Evolutionary conservation across 805 yeast genomes (phyloP).

Genomic region (Candida silvatica): DNA sequence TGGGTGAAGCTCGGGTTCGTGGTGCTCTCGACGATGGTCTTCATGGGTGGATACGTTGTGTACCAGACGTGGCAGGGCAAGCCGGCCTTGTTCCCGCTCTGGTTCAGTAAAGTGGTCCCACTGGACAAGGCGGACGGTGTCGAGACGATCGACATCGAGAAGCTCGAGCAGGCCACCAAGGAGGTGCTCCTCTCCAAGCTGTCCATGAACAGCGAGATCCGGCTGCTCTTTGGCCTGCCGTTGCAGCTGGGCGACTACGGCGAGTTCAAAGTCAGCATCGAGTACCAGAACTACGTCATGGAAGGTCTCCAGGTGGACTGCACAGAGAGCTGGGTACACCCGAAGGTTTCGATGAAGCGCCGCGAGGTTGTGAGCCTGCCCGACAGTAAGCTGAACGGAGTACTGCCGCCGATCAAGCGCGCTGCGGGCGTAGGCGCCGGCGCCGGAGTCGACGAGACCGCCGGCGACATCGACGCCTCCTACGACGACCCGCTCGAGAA

Average conservation of each 20-base stretch:
- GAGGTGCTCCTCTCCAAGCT: constrained; percentile 19
- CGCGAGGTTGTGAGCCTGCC: constrained; percentile 19
- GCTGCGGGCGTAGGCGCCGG: no score
- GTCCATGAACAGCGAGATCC: constrained; percentile 23
- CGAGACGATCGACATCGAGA: constrained; percentile 21
- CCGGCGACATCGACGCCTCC: no score
- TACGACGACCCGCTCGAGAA: constrained; percentile 20
- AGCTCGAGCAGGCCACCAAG: constrained; percentile 17
- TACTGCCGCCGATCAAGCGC: constrained; percentile 25
- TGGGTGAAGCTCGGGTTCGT: constrained; percentile 12
- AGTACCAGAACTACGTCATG: constrained; percentile 20
- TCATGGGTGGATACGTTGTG: constrained; percentile 18
- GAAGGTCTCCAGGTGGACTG: constrained; percentile 26
- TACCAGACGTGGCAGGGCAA: constrained; percentile 21
- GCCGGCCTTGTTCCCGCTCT: constrained; percentile 25
- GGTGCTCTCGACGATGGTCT: constrained; percentile 14
- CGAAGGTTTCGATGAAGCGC: constrained; percentile 14
- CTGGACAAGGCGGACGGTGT: constrained; percentile 18
- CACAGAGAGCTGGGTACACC: constrained; percentile 20
- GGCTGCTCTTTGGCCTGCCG: constrained; percentile 23
- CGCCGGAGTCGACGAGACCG: constrained; percentile 11
- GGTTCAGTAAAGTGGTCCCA: constrained; percentile 19
- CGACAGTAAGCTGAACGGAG: constrained; percentile 17
- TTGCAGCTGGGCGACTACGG: constrained; percentile 20
- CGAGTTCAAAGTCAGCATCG: constrained; percentile 21